Evolutionary conservation across 2,329 filamentous ascomycete species (phyloP).

Genomic region (Cladosporium sphaerospermum): DNA sequence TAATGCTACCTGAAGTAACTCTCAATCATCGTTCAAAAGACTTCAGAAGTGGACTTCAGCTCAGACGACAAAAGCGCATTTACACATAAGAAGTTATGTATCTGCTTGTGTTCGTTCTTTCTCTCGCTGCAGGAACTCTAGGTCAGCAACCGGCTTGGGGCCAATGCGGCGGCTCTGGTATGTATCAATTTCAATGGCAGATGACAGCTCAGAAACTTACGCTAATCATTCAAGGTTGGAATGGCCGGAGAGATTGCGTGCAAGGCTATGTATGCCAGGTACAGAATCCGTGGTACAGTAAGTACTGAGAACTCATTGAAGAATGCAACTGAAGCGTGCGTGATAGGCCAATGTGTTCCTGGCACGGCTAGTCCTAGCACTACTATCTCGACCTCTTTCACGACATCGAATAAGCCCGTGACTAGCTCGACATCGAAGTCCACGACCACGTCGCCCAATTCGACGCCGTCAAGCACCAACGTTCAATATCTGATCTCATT

Average conservation of each 20-base stretch:
- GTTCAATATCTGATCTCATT: slow-evolving; percentile 7
- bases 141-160: slow-evolving; percentile 3
- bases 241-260: background rate
- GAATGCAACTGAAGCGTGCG: background rate
- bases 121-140: no score
- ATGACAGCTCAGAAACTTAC: no score
- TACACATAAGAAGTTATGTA: no score
- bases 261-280: background rate
- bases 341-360: slow-evolving; percentile 3
- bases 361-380: background rate
- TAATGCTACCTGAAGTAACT: no score
- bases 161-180: slow-evolving; percentile 1
- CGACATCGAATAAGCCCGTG: background rate
- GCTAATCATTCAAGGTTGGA: background rate
- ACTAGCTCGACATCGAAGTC: background rate
- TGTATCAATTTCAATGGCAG: background rate
- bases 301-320: background rate
- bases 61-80: no score
- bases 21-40: no score
- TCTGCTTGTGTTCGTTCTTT: no score
- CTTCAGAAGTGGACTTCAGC: no score
- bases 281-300: background rate
- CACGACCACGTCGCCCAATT: background rate
- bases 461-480: background rate
- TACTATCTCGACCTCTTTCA: background rate